A percentile compares a stretch with the other conserved stretches of the same genome.
phyloP scores from a whole-genome alignment of 768 basidiomycete species.

The Paxillus rubicundulus region DNA sequence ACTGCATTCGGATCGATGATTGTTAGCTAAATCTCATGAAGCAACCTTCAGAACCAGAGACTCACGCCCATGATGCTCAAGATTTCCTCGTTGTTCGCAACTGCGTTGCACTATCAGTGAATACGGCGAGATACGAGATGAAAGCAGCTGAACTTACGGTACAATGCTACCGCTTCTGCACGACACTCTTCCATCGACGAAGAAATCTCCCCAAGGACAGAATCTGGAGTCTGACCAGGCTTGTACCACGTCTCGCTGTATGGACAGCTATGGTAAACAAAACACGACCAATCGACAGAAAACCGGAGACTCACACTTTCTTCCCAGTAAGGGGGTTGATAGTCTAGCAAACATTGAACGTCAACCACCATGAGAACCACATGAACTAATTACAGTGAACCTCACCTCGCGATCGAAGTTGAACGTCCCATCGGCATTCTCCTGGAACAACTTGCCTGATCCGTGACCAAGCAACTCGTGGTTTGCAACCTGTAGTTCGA shows the following conservation, averaged over 20 bases:
- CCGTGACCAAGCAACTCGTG: conserved; percentile 88
- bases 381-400: conserved; percentile 17
- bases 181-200: conserved; percentile 93
- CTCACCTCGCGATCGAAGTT: conserved; percentile 76
- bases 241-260: conserved; percentile 82
- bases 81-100: conserved; percentile 73
- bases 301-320: conserved; percentile 50
- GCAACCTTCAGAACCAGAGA: background rate
- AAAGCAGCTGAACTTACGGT: conserved; percentile 45
- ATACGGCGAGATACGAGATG: background rate
- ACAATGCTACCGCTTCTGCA: conserved; percentile 85
- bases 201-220: conserved; percentile 82
- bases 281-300: background rate
- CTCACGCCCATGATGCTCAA: conserved; percentile 77
- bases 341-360: conserved; percentile 41
- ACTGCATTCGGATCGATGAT: conserved; percentile 38
- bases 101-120: conserved; percentile 33
- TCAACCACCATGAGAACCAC: background rate
- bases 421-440: conserved; percentile 68
- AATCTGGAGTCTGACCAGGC: conserved; percentile 78
- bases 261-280: background rate
- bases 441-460: conserved; percentile 79
- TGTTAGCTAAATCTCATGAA: background rate
- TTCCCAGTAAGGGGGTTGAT: conserved; percentile 80
- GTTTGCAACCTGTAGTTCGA: conserved; percentile 88